Conservation (phyloP, 2,329 filamentous ascomycete genomes). For the Pseudocercospora eumusae region DNA sequence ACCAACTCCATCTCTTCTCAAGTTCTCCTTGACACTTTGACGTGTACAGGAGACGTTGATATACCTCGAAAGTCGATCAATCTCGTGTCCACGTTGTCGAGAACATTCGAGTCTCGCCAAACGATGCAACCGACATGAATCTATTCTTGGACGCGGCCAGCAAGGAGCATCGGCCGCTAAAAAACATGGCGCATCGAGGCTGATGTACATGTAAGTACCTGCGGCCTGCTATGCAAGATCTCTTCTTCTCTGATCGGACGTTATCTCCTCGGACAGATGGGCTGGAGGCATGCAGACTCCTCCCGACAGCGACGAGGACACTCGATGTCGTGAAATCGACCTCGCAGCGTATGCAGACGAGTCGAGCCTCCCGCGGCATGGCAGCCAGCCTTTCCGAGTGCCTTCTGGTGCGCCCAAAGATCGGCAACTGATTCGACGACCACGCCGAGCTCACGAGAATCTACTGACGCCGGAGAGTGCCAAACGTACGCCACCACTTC, state of each 20-base stretch:
- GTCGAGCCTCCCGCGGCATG: slow-evolving; percentile 15
- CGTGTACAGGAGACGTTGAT: neutral
- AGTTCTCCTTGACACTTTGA: neutral
- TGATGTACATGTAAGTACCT: slow-evolving; percentile 5
- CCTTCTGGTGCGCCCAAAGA: slow-evolving; percentile 3
- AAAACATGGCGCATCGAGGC: slow-evolving; percentile 3
- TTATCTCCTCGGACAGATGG: too few species aligned
- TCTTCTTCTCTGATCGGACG: neutral
- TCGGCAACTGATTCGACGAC: slow-evolving; percentile 15
- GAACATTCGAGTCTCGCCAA: neutral
- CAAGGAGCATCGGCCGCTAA: neutral
- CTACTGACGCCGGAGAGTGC: slow-evolving; percentile 14
- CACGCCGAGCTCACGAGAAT: slow-evolving; percentile 4
- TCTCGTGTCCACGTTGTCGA: too few species aligned
- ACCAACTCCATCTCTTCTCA: neutral
- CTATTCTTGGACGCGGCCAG: neutral
- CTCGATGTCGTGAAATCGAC: neutral
- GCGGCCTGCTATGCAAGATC: neutral
- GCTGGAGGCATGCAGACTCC: slow-evolving; percentile 20
- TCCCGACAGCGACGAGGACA: slow-evolving; percentile 22
- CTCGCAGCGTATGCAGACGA: slow-evolving; percentile 4
- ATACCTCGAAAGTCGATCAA: too few species aligned
- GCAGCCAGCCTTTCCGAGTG: neutral
- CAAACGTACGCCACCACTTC: slow-evolving; percentile 5
- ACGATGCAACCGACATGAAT: neutral